Base-by-base conservation (phyloP, 2,329 filamentous ascomycete species). In the Corniculantispora saksenae region DNA sequence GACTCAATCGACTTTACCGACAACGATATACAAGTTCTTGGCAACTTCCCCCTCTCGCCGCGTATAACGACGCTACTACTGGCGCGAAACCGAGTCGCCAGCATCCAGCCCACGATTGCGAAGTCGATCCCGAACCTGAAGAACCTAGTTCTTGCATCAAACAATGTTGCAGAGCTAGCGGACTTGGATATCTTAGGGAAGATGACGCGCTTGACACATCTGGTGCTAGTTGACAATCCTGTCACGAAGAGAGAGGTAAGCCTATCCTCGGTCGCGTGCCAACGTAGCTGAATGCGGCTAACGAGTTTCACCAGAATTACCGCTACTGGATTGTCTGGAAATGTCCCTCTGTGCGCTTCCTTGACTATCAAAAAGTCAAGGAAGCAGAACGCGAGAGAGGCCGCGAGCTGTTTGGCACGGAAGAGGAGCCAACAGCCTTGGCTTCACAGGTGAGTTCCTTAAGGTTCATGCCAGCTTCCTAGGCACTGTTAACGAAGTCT, bases 1-100 rank as follows among this genome's bases (percentile, higher is more conserved):
- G 95, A 98, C 83, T 89, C 92, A 70, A 96, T 99, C 84, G 95
- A 99, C 82, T 90, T 99, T 74, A 98, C 95, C 79, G 95, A 99
- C 84, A 99, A 99, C 79, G 94, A 97, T 79, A 94, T 99, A 74
- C 88, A 92, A 72, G 84, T 90, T 58, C 86, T 99, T 69, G 90
- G 89, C 70, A 97, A 97, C 81, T 97, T 99, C 77, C 95, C 95
- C 3, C 88, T 97, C 59, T 94, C 91, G 64, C 94, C 93, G 54
- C 91, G 95, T 71, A 84, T 98, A 72, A 91, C 88, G 71, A 97
- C 93, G 23, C 86, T 99, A 50, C 88, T 99, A 56, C 87, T 97
- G 63, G 93, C 93, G 62, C 89, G 93, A 69, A 99, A 99, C 80
- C 90, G 95, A 71, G 85, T 99, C 74, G 83, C 89, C 65, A 87